Base-by-base conservation (phyloP, 176 grass and related monocot species). In the Pharus latifolius region DNA sequence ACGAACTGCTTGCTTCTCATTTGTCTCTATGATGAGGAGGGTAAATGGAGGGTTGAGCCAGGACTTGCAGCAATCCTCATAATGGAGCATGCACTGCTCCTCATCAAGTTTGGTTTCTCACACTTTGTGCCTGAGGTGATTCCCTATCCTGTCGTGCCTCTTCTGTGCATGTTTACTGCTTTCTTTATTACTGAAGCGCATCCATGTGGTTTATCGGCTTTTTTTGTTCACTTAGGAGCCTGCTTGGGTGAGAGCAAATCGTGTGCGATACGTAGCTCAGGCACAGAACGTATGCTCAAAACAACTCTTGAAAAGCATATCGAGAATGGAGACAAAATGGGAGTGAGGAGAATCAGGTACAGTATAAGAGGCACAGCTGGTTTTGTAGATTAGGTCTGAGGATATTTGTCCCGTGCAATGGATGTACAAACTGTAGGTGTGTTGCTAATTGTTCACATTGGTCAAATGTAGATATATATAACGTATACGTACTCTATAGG, bases 51-150 rank as follows among this genome's bases (percentile, higher is more conserved):
- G 69, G 91, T 94, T 72, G 95, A 99, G 29, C 95, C 90, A 70
- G 95, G 95, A 79, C 82, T 99, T 16, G 87, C 82, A 2, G 90
- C 90, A 18, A 99, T 99, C 78, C 76, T 99, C 43, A 56, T 94
- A 81, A 86, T 99, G 69, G 95, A 99, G 67, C 95, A 99, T 38
- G 78, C 70, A 76, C 95, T 91, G 67, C 90, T 99, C 57, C 80
- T 99, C 37, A 80, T 99, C 68, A 99, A 99, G 69, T 99, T 99
- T 61, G 95, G 87, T 33, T 94, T 99, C 76, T 94, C 95, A 17
- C 84, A 99, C 76, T 99, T 91, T 15, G 95, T 99, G 31, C 95
- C 95, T 9, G 95, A 99, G 93, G 93, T 97, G 52, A 87, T 57
- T 43, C 67, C 52, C 64, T 76, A 37, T 67, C 3, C 60, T 33